These are phyloP conservation scores for Melastoma malabathricum DNA, from an alignment of 345 rosid species.

Conservation along the genomic window DNA sequence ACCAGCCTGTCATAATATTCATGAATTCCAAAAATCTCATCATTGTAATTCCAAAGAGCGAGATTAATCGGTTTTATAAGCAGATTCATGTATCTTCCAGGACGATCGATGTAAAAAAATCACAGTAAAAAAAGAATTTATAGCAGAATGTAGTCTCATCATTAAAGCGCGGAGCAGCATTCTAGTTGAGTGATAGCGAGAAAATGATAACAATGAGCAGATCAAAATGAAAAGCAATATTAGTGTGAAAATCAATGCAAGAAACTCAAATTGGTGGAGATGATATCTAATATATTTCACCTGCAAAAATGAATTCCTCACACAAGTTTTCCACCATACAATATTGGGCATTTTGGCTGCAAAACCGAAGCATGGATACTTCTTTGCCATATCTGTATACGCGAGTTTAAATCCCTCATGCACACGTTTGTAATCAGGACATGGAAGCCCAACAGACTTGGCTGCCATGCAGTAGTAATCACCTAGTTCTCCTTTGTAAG, in stretches of 20 bases:
- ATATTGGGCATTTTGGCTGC: constrained; percentile 78
- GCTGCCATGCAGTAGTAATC: constrained; percentile 99
- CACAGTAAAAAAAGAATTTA: too few relatives aligned
- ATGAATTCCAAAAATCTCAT: constrained; percentile 1
- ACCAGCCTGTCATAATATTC: constrained; percentile 54
- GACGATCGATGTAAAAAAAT: too few relatives aligned
- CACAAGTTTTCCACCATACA: constrained; percentile 91
- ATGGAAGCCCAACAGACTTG: constrained; percentile 76
- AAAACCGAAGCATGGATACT: constrained; percentile 85
- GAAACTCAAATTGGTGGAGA: background rate
- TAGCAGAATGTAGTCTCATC: too few relatives aligned
- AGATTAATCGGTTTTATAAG: background rate
- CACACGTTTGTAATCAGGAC: constrained; percentile 85
- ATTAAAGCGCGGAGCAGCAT: too few relatives aligned
- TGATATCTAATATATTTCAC: constrained; percentile 17
- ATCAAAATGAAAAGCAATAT: background rate
- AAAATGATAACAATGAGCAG: too few relatives aligned
- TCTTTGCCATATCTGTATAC: constrained; percentile 72
- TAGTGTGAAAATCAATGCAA: constrained; percentile 1
- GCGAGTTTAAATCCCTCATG: constrained; percentile 91
- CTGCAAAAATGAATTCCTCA: constrained; percentile 67
- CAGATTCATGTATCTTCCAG: background rate
- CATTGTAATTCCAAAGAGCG: background rate
- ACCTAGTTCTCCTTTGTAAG: constrained; percentile 97
- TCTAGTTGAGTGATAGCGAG: too few relatives aligned